Conservation (phyloP, 106 monocot species). For the Dioscorea alata region DNA sequence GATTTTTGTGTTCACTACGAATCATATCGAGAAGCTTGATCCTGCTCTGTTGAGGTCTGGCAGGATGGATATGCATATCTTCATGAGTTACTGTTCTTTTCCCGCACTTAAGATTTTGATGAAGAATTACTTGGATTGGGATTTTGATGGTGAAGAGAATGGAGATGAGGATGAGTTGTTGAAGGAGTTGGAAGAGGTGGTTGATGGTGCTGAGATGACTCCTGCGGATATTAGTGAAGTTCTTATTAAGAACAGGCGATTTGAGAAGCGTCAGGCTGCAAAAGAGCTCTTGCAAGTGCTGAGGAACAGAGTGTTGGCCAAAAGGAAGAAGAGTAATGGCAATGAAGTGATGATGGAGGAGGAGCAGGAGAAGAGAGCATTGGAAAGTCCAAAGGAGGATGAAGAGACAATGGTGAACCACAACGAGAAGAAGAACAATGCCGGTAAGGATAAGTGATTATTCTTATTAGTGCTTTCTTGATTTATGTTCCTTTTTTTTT, state of each 20-base stretch:
- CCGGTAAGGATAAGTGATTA: neutral
- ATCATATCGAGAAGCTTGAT: conserved; percentile 68
- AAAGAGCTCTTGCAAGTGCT: conserved; percentile 34
- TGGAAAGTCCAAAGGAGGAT: conserved; percentile 54
- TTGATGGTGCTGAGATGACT: conserved; percentile 55
- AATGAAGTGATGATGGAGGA: conserved; percentile 7
- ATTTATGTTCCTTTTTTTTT: neutral
- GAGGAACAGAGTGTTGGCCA: conserved; percentile 19
- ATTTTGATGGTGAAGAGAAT: conserved; percentile 8
- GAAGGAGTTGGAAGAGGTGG: conserved; percentile 38
- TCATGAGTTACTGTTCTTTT: conserved; percentile 70
- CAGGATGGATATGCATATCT: conserved; percentile 87
- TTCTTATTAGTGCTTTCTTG: neutral
- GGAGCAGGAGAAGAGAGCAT: conserved; percentile 73
- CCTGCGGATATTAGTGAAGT: conserved; percentile 86
- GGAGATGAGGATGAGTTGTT: conserved; percentile 10
- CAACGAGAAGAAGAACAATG: conserved; percentile 1
- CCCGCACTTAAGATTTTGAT: conserved; percentile 61
- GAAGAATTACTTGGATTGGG: conserved; percentile 55
- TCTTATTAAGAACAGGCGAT: conserved; percentile 60
- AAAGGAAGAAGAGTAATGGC: neutral
- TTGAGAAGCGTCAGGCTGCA: conserved; percentile 33
- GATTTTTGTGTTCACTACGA: conserved; percentile 81
- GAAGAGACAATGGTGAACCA: neutral
- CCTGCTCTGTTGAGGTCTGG: conserved; percentile 69